Evolutionary conservation across 2,329 filamentous ascomycete genomes (phyloP), one percentile per base, ranked within the genome.

Genomic region (Diaporthe destruens): DNA sequence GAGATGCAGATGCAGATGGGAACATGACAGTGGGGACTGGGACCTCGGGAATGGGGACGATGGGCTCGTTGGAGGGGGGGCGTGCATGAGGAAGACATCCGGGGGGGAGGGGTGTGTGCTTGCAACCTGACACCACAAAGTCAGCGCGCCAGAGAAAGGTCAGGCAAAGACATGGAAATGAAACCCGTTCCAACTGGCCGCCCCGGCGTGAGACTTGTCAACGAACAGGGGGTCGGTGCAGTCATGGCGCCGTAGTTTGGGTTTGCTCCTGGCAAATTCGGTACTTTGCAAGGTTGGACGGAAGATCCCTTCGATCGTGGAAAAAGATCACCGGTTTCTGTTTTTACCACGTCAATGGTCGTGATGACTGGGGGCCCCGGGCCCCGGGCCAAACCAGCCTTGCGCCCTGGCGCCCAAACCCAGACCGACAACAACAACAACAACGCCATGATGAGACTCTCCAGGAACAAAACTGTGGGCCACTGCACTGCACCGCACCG

Each of bases 1-100:
- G 53, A 74, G 72, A 74, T 74, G 72, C 72, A 74, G 66, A 72
- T 74, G 72, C 66, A 74, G 71, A 72, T 72, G 70, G 69, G 32
- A 70, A 74, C 69, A 51, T 63, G 72, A 74, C 66, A 47, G 72
- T 72, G 72, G 71, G 71, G 61, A 71, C 47, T 51, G 44, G 42
- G 56, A 61, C 54, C 55, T 70, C 68, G 68, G 72, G 71, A 65
- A 71, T 69, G 23, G 68, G 47, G 49, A 53, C 61, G 61, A 66
- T 66, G 72, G 65, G 55, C 29, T 57, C 51, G 55, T 54, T 47
- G 51, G 32, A n/a, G 9, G 59, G 36, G 55, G 55, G 69, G 72
- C 23, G 72, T 74, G 71, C 53, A 55, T 72, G 69, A 59, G 16
- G 36, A 23, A 36, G 32, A 36, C 11, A 12, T 12, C 47, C 44